A percentile compares a stretch with the other conserved stretches of the same genome.
Evolutionary conservation across 495 filamentous ascomycete species (phyloP).

Genomic region (Podospora bellae-mahoneyi): DNA sequence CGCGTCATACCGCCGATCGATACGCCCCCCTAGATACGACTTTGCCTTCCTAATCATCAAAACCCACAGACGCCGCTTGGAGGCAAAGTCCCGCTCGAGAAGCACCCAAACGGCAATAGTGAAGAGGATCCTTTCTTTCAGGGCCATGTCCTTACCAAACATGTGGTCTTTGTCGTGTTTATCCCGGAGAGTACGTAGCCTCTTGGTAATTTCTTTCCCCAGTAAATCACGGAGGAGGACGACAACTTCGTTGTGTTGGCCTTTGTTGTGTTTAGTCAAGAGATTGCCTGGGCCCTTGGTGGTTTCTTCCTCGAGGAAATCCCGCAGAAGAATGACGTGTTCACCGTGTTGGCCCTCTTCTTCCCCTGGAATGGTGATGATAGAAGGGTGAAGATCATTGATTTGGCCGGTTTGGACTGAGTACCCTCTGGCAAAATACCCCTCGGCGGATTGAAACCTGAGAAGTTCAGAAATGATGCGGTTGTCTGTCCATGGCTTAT

Average conservation of each 20-base stretch:
- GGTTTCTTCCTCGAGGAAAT: no score
- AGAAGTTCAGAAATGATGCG: background rate
- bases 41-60: background rate
- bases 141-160: background rate
- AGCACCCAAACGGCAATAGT: background rate
- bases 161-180: background rate
- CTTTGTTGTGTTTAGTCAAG: no score
- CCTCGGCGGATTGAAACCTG: background rate
- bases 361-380: no score
- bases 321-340: no score
- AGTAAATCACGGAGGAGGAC: background rate
- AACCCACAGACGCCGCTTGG: background rate
- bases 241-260: background rate
- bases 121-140: background rate
- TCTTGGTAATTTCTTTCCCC: background rate
- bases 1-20: background rate
- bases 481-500: background rate
- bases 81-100: background rate
- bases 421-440: background rate
- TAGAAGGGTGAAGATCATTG: no score
- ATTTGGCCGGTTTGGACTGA: background rate
- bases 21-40: background rate
- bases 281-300: no score
- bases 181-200: background rate
- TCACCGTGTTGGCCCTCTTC: no score